These are phyloP conservation scores for Alternaria dauci DNA, from an alignment of 2,329 filamentous ascomycete genomes.

Conservation along the genomic window DNA sequence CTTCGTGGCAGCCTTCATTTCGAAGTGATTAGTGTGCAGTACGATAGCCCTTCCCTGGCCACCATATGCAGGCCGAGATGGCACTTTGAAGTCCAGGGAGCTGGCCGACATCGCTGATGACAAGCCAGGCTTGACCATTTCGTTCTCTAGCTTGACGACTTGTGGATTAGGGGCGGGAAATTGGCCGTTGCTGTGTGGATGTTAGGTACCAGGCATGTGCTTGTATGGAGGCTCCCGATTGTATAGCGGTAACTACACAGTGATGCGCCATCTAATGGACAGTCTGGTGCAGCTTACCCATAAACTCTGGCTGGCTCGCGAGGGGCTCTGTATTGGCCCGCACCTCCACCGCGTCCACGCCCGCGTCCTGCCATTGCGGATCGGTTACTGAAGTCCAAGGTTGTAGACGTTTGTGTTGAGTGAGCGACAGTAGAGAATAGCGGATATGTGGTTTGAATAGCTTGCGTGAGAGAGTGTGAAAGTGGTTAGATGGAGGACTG, in stretches of 20 bases:
- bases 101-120: slow-evolving; percentile 31
- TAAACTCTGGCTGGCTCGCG: not conserved
- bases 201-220: slow-evolving; percentile 5
- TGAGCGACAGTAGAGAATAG: not conserved
- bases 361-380: not conserved
- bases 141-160: slow-evolving; percentile 43
- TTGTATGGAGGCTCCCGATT: not conserved
- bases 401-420: not conserved
- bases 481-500: not conserved
- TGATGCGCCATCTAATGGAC: not conserved
- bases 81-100: slow-evolving; percentile 35
- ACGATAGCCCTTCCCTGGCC: slow-evolving; percentile 48
- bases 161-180: slow-evolving; percentile 45
- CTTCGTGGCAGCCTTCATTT: slow-evolving; percentile 44
- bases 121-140: slow-evolving; percentile 40
- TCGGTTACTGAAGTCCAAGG: not conserved
- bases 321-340: not conserved
- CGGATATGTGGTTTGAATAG: not conserved
- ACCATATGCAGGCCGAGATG: slow-evolving; percentile 45
- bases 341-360: not conserved
- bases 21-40: slow-evolving; percentile 54
- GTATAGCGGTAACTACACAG: not conserved
- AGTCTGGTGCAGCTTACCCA: not conserved
- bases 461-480: not conserved
- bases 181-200: slow-evolving; percentile 32